phyloP scores from a whole-genome alignment of 805 yeast species.

The Crinitomyces ghanaensis region DNA sequence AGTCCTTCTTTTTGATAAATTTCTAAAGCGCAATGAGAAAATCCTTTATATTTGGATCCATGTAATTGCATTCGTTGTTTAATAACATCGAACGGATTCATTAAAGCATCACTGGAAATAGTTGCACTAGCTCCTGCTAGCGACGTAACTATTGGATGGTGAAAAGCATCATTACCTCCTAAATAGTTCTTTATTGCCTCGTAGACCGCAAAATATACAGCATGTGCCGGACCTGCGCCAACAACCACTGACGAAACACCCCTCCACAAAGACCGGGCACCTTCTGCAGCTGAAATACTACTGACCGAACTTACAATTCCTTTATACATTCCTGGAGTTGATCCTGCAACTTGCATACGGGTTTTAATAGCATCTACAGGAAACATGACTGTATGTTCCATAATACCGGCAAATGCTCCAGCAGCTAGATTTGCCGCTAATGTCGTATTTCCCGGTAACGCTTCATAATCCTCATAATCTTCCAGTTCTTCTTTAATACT shows the following conservation, averaged over 20 bases:
- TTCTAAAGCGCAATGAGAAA: conserved; percentile 17
- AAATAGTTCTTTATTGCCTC: conserved; percentile 62
- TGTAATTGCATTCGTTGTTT: conserved; percentile 85
- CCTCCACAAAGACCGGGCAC: conserved; percentile 80
- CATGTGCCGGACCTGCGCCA: conserved; percentile 99
- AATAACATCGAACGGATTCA: conserved; percentile 94
- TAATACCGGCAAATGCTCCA: conserved; percentile 97
- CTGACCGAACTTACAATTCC: conserved; percentile 56
- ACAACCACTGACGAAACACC: conserved; percentile 85
- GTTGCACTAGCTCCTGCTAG: conserved; percentile 88
- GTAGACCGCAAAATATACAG: conserved; percentile 89
- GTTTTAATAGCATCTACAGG: conserved; percentile 96
- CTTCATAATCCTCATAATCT: conserved; percentile 59
- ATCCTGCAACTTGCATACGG: conserved; percentile 69
- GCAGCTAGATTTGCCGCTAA: conserved; percentile 73
- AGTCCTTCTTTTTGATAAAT: conserved; percentile 33
- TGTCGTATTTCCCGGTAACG: conserved; percentile 80
- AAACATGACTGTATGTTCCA: conserved; percentile 96
- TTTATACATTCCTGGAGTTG: conserved; percentile 21
- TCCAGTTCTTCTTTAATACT: too few relatives aligned
- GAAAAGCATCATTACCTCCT: conserved; percentile 32
- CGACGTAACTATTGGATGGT: conserved; percentile 70
- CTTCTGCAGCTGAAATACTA: conserved; percentile 75
- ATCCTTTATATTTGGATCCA: conserved; percentile 17
- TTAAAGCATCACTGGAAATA: conserved; percentile 83